These are phyloP conservation scores for Porphyrellus cyaneotinctus DNA, from an alignment of 768 basidiomycete genomes.

Conservation along the genomic window DNA sequence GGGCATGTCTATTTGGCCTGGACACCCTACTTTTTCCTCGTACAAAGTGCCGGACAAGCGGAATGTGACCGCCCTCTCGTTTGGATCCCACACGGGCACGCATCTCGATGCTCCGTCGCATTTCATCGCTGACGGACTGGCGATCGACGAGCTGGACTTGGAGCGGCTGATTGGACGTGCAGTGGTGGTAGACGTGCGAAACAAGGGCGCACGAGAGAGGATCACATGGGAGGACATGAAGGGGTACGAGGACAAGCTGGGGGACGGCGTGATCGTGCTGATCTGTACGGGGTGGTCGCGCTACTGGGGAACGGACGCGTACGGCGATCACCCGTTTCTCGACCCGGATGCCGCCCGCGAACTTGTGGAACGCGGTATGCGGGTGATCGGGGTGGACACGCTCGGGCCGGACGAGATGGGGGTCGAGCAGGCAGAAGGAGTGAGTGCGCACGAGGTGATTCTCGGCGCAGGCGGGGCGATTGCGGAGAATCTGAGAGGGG, in stretches of 20 bases:
- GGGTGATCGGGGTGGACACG: constrained; percentile 57
- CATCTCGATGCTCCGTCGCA: constrained; percentile 76
- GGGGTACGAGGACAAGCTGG: constrained; percentile 35
- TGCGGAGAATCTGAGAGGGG: constrained; percentile 62
- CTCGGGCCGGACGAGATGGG: constrained; percentile 57
- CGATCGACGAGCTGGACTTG: constrained; percentile 55
- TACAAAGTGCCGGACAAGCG: not conserved
- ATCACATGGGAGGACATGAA: constrained; percentile 55
- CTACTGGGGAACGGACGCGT: constrained; percentile 44
- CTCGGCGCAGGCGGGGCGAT: constrained; percentile 61
- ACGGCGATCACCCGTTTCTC: constrained; percentile 59
- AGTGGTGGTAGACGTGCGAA: constrained; percentile 50
- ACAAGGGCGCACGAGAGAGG: constrained; percentile 38
- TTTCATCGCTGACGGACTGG: constrained; percentile 50
- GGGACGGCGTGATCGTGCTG: constrained; percentile 43
- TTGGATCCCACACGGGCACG: constrained; percentile 72
- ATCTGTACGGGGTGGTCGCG: constrained; percentile 65
- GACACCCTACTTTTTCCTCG: constrained; percentile 19
- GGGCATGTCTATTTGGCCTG: constrained; percentile 24
- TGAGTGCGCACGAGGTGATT: constrained; percentile 49
- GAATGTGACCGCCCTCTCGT: constrained; percentile 35
- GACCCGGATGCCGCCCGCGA: constrained; percentile 44
- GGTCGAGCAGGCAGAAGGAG: not conserved
- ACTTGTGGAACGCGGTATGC: constrained; percentile 49
- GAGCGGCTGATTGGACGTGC: constrained; percentile 47